phyloP scores from a whole-genome alignment of 306 rosid species.

The Lathyrus oleraceus region DNA sequence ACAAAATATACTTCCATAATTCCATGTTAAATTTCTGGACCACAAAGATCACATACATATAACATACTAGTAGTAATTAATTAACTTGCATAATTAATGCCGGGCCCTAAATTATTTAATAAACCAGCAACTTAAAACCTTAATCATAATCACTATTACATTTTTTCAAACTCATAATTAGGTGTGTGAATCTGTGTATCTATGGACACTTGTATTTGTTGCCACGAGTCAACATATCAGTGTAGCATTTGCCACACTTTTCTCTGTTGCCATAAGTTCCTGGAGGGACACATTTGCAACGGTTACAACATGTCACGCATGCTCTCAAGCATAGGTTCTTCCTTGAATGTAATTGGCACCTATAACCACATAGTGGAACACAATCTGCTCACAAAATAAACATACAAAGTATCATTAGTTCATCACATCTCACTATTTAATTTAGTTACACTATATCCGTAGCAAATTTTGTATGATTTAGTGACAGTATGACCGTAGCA shows the following conservation, averaged over 20 bases:
- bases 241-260: slow-evolving; percentile 87
- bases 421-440: neutral
- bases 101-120: slow-evolving; percentile 12
- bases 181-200: neutral
- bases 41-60: neutral
- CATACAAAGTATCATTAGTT: neutral
- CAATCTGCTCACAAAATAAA: slow-evolving; percentile 55
- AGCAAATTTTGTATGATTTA: too few species aligned
- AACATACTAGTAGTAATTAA: slow-evolving; percentile 9
- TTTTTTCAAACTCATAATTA: neutral
- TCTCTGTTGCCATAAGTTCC: slow-evolving; percentile 85
- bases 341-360: slow-evolving; percentile 70
- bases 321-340: slow-evolving; percentile 64
- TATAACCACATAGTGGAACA: slow-evolving; percentile 54
- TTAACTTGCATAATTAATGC: neutral
- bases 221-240: slow-evolving; percentile 76
- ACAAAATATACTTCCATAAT: slow-evolving; percentile 15
- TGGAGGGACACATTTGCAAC: slow-evolving; percentile 95
- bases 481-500: too few species aligned
- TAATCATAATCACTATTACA: neutral
- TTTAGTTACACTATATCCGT: too few species aligned
- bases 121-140: slow-evolving; percentile 20
- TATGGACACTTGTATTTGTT: slow-evolving; percentile 72
- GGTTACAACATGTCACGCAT: slow-evolving; percentile 74
- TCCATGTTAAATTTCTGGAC: neutral